These are phyloP conservation scores for Crucibulum cyathiforme DNA, from an alignment of 1,284 basidiomycete species.

Conservation along the genomic window DNA sequence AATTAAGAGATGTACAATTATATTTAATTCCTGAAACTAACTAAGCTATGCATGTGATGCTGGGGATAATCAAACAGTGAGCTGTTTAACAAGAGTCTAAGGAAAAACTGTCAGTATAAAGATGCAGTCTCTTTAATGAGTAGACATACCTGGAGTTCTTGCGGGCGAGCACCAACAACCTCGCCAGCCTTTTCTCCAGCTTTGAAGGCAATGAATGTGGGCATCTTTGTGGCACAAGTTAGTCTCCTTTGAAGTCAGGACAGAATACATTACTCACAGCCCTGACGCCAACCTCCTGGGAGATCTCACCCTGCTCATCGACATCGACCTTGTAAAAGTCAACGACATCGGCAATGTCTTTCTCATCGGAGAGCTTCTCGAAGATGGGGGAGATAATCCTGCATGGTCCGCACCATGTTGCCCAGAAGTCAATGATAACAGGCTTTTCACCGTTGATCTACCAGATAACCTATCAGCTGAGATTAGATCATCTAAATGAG, in stretches of 20 bases:
- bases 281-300: conserved; percentile 74
- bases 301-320: conserved; percentile 61
- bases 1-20: no score
- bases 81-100: background rate
- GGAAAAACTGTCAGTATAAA: background rate
- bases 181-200: conserved; percentile 68
- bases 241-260: background rate
- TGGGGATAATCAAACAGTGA: background rate
- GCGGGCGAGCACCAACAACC: conserved; percentile 65
- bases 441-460: conserved; percentile 67
- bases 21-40: no score
- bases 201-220: conserved; percentile 80
- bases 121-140: no score
- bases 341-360: conserved; percentile 39
- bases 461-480: no score
- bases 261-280: conserved; percentile 51
- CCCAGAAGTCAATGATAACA: conserved; percentile 82
- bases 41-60: no score
- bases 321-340: conserved; percentile 85
- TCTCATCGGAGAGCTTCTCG: conserved; percentile 62
- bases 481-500: no score
- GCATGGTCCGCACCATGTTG: conserved; percentile 78
- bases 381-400: conserved; percentile 81
- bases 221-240: conserved; percentile 53
- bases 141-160: conserved; percentile 20